These are phyloP conservation scores for Globisporangium nodosum DNA, from an alignment of 352 stramenopile species.

Conservation along the genomic window DNA sequence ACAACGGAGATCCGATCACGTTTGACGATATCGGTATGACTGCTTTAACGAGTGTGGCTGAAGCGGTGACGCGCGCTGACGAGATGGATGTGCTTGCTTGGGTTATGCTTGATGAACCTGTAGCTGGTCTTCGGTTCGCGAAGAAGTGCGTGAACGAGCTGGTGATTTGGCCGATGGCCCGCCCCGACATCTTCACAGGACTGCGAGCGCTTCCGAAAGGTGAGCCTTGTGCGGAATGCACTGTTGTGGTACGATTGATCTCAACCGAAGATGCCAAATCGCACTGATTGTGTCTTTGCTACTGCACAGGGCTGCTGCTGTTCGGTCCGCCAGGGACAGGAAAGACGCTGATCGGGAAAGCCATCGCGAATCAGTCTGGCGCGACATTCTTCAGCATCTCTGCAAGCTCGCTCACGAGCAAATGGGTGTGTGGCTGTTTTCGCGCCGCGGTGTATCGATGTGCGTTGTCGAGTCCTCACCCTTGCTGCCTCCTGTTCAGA, in stretches of 20 bases:
- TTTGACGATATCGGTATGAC: conserved; percentile 96
- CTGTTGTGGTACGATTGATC: background rate
- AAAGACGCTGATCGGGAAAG: conserved; percentile 99
- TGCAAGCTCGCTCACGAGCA: conserved; percentile 97
- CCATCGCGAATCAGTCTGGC: conserved; percentile 96
- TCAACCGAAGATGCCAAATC: background rate
- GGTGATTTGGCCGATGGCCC: conserved; percentile 98
- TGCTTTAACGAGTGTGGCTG: background rate
- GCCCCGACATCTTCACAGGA: conserved; percentile 97
- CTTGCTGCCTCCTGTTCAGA: conserved; percentile 33
- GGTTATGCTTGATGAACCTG: background rate
- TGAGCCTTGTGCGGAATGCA: conserved; percentile 9
- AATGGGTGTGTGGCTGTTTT: conserved; percentile 83
- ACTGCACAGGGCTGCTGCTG: conserved; percentile 78
- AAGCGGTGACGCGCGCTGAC: background rate
- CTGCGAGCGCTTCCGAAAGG: conserved; percentile 90
- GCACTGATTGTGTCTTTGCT: background rate
- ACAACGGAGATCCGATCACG: conserved; percentile 88
- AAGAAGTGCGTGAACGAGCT: conserved; percentile 98
- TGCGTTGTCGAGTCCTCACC: background rate
- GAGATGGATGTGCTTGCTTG: background rate
- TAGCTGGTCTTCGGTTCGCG: conserved; percentile 94
- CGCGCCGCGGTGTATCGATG: background rate
- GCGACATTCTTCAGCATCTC: conserved; percentile 99
- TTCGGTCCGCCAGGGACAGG: conserved; percentile 95